phyloP scores from a whole-genome alignment of 2,329 filamentous ascomycete genomes.

The Aspergillus quadricinctus region DNA sequence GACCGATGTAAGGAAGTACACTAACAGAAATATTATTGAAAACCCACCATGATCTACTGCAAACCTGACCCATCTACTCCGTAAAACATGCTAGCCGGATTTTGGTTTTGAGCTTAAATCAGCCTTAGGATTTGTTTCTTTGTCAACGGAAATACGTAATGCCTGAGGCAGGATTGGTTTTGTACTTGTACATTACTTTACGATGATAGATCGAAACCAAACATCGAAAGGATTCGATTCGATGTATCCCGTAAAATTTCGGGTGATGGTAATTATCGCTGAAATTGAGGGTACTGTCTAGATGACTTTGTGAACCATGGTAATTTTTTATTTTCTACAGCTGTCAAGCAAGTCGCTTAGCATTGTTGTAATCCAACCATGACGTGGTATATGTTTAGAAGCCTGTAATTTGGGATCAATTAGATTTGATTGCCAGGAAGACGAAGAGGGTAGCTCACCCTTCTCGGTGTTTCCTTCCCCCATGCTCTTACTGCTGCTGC shows the following conservation, averaged over 20 bases:
- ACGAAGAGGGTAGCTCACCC: slow-evolving; percentile 22
- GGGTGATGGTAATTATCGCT: background rate
- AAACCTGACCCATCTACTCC: background rate
- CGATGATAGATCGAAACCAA: background rate
- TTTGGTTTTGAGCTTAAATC: background rate
- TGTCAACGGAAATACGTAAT: background rate
- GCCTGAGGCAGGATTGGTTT: background rate
- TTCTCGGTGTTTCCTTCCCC: slow-evolving; percentile 86
- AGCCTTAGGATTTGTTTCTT: background rate
- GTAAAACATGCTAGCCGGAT: background rate
- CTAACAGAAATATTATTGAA: background rate
- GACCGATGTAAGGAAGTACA: background rate
- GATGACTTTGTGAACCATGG: background rate
- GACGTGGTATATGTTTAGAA: background rate
- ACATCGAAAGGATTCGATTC: background rate
- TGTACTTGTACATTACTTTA: background rate
- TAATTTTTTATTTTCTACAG: background rate
- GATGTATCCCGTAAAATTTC: background rate
- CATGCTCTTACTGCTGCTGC: slow-evolving; percentile 86
- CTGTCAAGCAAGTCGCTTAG: background rate
- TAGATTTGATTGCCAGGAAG: background rate
- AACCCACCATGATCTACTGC: too few relatives aligned
- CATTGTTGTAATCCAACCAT: background rate
- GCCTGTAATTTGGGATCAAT: background rate
- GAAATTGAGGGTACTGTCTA: background rate